These are phyloP conservation scores for Sarocladium brachiariae DNA, from an alignment of 2,329 filamentous ascomycete species.

Conservation along the genomic window DNA sequence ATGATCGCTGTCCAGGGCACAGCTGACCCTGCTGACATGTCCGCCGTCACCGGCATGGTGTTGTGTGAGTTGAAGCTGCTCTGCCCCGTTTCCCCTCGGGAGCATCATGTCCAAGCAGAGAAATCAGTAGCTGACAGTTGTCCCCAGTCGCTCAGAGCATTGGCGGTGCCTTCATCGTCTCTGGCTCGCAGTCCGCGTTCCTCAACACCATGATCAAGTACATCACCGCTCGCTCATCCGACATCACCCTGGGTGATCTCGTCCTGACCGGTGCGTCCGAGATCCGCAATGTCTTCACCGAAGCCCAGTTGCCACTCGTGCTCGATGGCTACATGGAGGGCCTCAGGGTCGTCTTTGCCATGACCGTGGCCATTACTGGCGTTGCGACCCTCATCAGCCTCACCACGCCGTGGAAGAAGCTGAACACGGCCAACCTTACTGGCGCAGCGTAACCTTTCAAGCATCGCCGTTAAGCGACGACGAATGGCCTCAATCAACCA, in stretches of 20 bases:
- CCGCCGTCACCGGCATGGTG: constrained; percentile 40
- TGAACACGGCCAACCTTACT: constrained; percentile 13
- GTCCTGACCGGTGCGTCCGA: constrained; percentile 45
- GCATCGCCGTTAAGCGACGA: no score
- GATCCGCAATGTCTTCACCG: constrained; percentile 42
- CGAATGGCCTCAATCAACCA: no score
- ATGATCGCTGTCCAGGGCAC: constrained; percentile 42
- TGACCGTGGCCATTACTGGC: constrained; percentile 43
- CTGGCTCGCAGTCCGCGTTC: constrained; percentile 40
- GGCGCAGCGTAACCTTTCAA: not conserved
- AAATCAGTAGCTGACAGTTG: constrained; percentile 15
- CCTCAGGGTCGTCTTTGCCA: constrained; percentile 56
- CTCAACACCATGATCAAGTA: constrained; percentile 34
- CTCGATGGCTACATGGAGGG: constrained; percentile 56
- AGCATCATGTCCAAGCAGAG: no score
- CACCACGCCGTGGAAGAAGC: constrained; percentile 31
- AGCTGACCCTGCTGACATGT: constrained; percentile 33
- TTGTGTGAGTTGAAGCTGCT: constrained; percentile 34
- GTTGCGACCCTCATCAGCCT: constrained; percentile 29
- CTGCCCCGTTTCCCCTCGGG: no score
- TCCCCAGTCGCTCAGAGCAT: constrained; percentile 39
- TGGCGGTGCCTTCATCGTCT: constrained; percentile 43
- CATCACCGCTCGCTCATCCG: constrained; percentile 27
- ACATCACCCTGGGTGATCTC: constrained; percentile 28
- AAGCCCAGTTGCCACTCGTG: constrained; percentile 41